Evolutionary conservation across 352 stramenopile species (phyloP), one percentile per base, ranked within the genome.

Genomic region (Globisporangium nodosum): DNA sequence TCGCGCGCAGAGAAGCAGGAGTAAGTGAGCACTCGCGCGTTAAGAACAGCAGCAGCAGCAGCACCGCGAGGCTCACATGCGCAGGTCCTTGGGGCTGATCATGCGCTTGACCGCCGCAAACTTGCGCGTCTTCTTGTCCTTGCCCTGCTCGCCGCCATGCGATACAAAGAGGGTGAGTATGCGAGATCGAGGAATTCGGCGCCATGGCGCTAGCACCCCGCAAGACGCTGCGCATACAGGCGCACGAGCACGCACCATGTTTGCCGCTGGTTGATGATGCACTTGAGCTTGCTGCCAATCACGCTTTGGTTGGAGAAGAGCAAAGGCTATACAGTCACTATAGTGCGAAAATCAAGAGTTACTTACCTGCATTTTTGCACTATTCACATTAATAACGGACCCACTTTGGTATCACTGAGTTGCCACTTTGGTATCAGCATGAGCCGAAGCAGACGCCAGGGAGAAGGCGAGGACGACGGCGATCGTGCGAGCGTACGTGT

Each of bases 21-120:
- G 33, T 37, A 37, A 37, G 30, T 42, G 15, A 50, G 31, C 11
- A 18, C 12, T 4, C 11, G 18, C 3, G 12, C 24, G 39, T 13
- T 33, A 13, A 43, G 11, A 18, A 16, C 9, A 3, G 15, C 52
- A 13, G 30, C 24, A 68, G 52, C 21, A 37, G 7, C 1, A 31
- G 18, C 13, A 45, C 9, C 20, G 37, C 11, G 13, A 3, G 9
- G 12, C 90, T 67, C 95, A 98, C 66, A 99, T 96, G 52, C 97
- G 88, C 58, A 87, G 92, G 76, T 99, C 97, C 73, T 98, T 99
- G 48, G 96, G 94, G 68, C 89, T 98, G 59, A 99, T 98, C 59
- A 99, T 97, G 67, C 97, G 97, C 85, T 99, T 99, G 42, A 97
- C 88, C 49, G 97, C 85, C 47, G 97, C 97, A 73, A 98, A 99